Conservation (phyloP, 257 asterid species). For the Ocimum tenuiflorum region DNA sequence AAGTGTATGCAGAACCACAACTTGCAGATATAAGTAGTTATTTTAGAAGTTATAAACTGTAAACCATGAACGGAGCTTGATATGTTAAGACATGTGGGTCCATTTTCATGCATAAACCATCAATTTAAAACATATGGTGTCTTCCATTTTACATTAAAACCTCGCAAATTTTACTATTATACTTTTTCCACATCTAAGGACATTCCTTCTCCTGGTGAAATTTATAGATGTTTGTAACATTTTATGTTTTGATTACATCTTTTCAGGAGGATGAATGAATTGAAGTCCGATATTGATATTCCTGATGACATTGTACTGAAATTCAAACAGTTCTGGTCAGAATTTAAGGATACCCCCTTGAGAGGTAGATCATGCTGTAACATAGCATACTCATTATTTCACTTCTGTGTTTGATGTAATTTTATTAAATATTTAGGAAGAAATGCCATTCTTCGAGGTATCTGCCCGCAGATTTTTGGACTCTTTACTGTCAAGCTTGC, state of each 20-base stretch:
- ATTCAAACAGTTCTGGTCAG: slow-evolving; percentile 79
- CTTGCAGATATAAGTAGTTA: neutral
- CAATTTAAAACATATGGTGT: neutral
- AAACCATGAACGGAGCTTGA: neutral
- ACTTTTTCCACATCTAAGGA: neutral
- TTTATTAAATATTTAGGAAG: slow-evolving; percentile 50
- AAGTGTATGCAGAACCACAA: neutral
- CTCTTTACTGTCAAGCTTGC: slow-evolving; percentile 98
- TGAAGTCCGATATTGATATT: slow-evolving; percentile 68
- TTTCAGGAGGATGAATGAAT: slow-evolving; percentile 79
- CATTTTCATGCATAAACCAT: neutral
- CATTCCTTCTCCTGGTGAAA: neutral
- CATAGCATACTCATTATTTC: neutral
- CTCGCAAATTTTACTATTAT: neutral
- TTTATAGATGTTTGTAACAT: neutral
- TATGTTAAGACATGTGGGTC: neutral
- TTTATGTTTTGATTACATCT: slow-evolving; percentile 1
- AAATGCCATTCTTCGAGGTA: slow-evolving; percentile 78
- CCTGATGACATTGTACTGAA: slow-evolving; percentile 57
- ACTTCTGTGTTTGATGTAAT: neutral
- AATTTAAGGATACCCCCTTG: slow-evolving; percentile 62
- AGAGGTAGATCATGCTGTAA: slow-evolving; percentile 46
- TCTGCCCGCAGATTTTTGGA: slow-evolving; percentile 96
- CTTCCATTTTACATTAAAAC: neutral
- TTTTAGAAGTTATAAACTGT: neutral